Evolutionary conservation across 1,284 basidiomycete species (phyloP), one percentile per base, ranked within the genome.

Genomic region (Marasmius tenuissimus): DNA sequence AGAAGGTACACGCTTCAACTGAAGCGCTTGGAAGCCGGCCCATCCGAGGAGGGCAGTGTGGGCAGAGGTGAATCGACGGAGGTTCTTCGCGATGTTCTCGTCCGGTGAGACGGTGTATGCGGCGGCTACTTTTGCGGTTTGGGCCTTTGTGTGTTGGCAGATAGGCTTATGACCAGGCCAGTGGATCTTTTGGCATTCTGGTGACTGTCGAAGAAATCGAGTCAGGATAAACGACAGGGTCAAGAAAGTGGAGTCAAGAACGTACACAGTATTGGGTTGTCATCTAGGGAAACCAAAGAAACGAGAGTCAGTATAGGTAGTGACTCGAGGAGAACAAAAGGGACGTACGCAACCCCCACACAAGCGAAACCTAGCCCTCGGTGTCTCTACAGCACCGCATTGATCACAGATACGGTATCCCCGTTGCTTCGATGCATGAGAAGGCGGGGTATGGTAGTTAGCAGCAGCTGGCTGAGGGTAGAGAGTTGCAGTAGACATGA

Each of bases 21-120:
- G 86, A 57, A 92, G 85, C 14, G 89, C 91, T 69, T 92, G 90
- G 79, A 91, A 92, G 40, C 88, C 90, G 10, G 86, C 85, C 90
- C 90, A 92, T 57, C 85, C 83, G 56, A 92, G 79, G 3, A 92
- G 79, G 0, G 81, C 72, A 3, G 82, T 76, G 70, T 92, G 86
- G 5, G 85, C 80, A 4, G 89, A 91, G 14, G 86, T 87, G 73
- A 92, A 92, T 74, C 89, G 91, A 65, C 90, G 87, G 47, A 92
- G 82, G 66, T 79, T 78, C 70, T 89, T 91, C 37, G 87, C 85
- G 61, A 92, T 68, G 71, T 84, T 83, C 66, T 89, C 88, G 66
- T 88, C 88, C 14, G 76, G 52, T 4, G 52, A 54, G 7, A 72
- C 64, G 14, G 57, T 5, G 38, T 78, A 80, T 4, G 73, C 72